Conservation (phyloP, 208 protist genomes). For the Trypanosoma caninum region DNA sequence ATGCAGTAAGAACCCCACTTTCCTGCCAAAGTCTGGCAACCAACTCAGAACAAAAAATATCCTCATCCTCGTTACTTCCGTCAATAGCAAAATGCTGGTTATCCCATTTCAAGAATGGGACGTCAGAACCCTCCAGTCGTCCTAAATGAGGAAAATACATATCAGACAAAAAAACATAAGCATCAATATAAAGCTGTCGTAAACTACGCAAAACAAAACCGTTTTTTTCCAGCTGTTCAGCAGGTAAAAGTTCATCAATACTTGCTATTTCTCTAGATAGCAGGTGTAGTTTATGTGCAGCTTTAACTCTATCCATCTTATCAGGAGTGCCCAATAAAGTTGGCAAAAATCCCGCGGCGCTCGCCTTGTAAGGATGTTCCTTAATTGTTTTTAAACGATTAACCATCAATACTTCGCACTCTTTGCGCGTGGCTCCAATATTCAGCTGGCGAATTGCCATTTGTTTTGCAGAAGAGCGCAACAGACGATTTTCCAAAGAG, state of each 20-base stretch:
- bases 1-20: conserved; percentile 50
- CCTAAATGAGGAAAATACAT: conserved; percentile 72
- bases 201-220: conserved; percentile 14
- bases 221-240: background rate
- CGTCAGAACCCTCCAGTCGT: background rate
- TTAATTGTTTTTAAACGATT: conserved; percentile 37
- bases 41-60: conserved; percentile 77
- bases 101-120: conserved; percentile 26
- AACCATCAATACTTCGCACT: conserved; percentile 22
- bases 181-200: conserved; percentile 33
- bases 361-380: conserved; percentile 42
- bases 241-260: conserved; percentile 30
- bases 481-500: conserved; percentile 56
- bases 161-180: conserved; percentile 34
- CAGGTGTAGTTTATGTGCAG: conserved; percentile 58
- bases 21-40: conserved; percentile 72
- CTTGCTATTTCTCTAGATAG: conserved; percentile 42
- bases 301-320: conserved; percentile 82
- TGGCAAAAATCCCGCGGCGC: conserved; percentile 38
- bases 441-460: conserved; percentile 42
- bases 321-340: conserved; percentile 72
- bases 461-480: conserved; percentile 51
- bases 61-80: conserved; percentile 44
- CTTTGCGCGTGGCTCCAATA: conserved; percentile 6
- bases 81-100: conserved; percentile 53